A percentile compares a stretch with the other conserved stretches of the same genome.
phyloP scores from a whole-genome alignment of 768 basidiomycete genomes.

The Gloeostereum incarnatum region DNA sequence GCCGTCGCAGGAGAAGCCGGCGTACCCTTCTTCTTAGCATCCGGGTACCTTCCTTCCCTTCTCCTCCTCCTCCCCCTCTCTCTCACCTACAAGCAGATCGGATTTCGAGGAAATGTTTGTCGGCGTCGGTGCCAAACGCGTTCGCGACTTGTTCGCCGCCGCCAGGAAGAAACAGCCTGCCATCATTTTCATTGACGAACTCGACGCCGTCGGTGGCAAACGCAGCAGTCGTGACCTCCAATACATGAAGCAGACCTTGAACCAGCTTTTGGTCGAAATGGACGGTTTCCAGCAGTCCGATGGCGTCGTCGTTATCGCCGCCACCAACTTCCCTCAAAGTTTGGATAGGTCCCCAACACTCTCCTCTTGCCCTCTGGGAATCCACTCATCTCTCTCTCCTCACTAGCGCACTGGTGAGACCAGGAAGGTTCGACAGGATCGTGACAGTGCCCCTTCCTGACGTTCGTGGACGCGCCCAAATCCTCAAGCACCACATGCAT shows the following conservation, averaged over 20 bases:
- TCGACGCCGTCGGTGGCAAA: conserved; percentile 91
- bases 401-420: conserved; percentile 82
- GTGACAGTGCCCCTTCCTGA: conserved; percentile 94
- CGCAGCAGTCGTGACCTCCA: conserved; percentile 78
- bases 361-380: conserved; percentile 1
- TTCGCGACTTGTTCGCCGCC: conserved; percentile 89
- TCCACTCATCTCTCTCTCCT: conserved; percentile 5
- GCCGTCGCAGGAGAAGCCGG: conserved; percentile 98
- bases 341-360: conserved; percentile 66
- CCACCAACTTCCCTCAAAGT: conserved; percentile 96
- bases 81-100: conserved; percentile 34
- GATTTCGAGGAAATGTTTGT: conserved; percentile 99
- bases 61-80: conserved; percentile 7
- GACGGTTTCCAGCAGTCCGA: conserved; percentile 93
- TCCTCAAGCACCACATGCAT: conserved; percentile 86
- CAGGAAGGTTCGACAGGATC: conserved; percentile 92
- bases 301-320: conserved; percentile 92
- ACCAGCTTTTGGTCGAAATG: conserved; percentile 94
- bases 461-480: conserved; percentile 87
- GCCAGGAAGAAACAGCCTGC: conserved; percentile 93
- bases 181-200: conserved; percentile 97
- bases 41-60: conserved; percentile 45
- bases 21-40: conserved; percentile 95
- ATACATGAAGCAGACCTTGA: conserved; percentile 90
- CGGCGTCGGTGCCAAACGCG: conserved; percentile 89